Conservation (phyloP, 768 basidiomycete species). For the Crepidotus variabilis region DNA sequence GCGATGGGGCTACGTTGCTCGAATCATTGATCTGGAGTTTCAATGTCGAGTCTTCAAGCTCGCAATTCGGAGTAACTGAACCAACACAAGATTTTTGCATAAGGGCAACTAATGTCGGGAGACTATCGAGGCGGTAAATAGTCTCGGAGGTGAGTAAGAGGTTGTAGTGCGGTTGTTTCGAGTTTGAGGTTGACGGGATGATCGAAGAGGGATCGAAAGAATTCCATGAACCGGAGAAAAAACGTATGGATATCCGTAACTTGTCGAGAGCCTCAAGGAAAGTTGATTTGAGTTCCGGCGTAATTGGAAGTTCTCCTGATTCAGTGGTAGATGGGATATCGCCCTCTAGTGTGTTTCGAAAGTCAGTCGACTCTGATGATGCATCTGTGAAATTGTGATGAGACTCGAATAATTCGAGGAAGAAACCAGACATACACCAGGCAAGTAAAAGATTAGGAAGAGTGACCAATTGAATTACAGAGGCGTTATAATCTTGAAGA, state of each 20-base stretch:
- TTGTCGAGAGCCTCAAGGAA: constrained; percentile 58
- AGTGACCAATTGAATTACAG: constrained; percentile 76
- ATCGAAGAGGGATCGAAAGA: constrained; percentile 35
- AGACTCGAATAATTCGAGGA: neutral
- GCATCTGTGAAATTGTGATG: constrained; percentile 40
- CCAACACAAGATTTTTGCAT: constrained; percentile 36
- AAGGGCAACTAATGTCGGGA: constrained; percentile 55
- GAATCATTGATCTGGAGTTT: neutral
- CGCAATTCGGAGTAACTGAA: neutral
- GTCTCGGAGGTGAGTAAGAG: constrained; percentile 89
- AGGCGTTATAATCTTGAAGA: constrained; percentile 89
- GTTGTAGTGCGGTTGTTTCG: constrained; percentile 42
- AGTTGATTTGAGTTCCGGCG: constrained; percentile 55
- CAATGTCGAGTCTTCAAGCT: constrained; percentile 1
- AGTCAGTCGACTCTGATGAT: constrained; percentile 51
- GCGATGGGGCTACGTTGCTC: neutral
- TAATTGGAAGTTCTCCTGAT: constrained; percentile 61
- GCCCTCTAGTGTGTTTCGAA: constrained; percentile 27
- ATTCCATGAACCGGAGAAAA: constrained; percentile 85
- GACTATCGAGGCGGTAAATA: constrained; percentile 71
- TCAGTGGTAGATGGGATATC: constrained; percentile 30
- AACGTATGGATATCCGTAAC: constrained; percentile 57
- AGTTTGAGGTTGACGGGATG: constrained; percentile 15
- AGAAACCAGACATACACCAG: constrained; percentile 64
- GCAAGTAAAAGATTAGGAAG: constrained; percentile 73